Conservation (phyloP, 2,329 filamentous ascomycete species). For the Colletotrichum phormii region DNA sequence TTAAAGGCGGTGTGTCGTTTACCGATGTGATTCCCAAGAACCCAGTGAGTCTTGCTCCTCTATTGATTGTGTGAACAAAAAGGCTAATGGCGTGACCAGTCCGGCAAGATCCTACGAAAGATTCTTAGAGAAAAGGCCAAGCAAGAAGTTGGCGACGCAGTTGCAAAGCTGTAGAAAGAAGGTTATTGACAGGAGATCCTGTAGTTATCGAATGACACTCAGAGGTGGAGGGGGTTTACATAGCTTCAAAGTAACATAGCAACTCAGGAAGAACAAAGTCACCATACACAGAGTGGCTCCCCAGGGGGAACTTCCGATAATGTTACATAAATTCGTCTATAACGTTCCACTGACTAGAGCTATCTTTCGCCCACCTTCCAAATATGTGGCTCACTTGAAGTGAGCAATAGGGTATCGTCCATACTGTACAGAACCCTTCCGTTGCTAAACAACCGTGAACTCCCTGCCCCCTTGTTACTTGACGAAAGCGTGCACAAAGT, state of each 20-base stretch:
- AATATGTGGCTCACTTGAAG: constrained; percentile 19
- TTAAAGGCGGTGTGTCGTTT: constrained; percentile 78
- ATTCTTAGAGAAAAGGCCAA: constrained; percentile 67
- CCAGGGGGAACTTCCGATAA: background rate
- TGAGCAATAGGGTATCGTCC: constrained; percentile 37
- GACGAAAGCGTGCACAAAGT: constrained; percentile 6
- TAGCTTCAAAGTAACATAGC: background rate
- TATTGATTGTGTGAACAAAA: background rate
- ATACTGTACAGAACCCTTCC: constrained; percentile 35
- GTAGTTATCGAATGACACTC: background rate
- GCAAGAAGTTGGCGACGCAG: constrained; percentile 59
- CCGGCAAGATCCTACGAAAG: constrained; percentile 75
- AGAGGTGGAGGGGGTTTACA: background rate
- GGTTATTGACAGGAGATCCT: background rate
- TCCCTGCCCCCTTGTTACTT: constrained; percentile 16
- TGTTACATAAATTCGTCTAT: constrained; percentile 14
- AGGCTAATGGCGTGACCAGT: constrained; percentile 50
- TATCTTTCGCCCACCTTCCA: constrained; percentile 29
- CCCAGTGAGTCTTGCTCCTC: constrained; percentile 57
- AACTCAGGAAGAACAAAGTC: background rate
- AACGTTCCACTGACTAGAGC: background rate
- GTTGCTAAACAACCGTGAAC: constrained; percentile 27
- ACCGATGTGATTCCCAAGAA: constrained; percentile 70
- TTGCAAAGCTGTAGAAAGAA: constrained; percentile 17
- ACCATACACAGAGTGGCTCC: background rate